phyloP scores from a whole-genome alignment of 768 basidiomycete species.

The Trametopsis cervina region DNA sequence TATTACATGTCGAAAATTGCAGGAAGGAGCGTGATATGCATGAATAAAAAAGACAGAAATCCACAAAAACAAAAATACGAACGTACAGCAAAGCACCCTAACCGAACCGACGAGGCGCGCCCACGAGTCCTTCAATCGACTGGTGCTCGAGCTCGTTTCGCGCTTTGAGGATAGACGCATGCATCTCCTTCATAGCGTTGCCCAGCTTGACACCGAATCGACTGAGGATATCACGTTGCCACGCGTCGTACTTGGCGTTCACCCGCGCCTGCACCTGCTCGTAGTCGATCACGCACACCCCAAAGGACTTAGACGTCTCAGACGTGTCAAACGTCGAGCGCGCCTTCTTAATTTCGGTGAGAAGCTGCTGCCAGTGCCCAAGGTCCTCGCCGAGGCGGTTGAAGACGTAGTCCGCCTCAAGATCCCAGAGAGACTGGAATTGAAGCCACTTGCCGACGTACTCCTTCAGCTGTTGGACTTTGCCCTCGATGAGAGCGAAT shows the following conservation, averaged over 20 bases:
- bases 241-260: constrained; percentile 97
- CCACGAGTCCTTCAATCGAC: constrained; percentile 86
- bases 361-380: constrained; percentile 88
- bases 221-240: constrained; percentile 93
- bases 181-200: constrained; percentile 96
- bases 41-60: constrained; percentile 2
- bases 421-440: constrained; percentile 98
- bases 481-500: constrained; percentile 80
- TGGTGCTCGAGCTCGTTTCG: constrained; percentile 95
- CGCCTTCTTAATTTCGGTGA: constrained; percentile 95
- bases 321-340: constrained; percentile 96
- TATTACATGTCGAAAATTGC: constrained; percentile 11
- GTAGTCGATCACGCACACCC: constrained; percentile 92
- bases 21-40: constrained; percentile 8
- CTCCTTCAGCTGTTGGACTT: constrained; percentile 78
- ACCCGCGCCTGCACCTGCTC: constrained; percentile 97
- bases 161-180: constrained; percentile 86
- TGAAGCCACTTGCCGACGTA: constrained; percentile 98
- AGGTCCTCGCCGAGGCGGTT: constrained; percentile 91
- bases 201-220: constrained; percentile 92
- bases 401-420: constrained; percentile 96
- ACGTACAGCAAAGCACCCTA: constrained; percentile 1
- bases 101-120: constrained; percentile 36
- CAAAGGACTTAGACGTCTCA: constrained; percentile 87
- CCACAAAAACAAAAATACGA: constrained; percentile 3